phyloP scores from a whole-genome alignment of 176 grass and related monocot species.

The Echinochloa phyllopogon region DNA sequence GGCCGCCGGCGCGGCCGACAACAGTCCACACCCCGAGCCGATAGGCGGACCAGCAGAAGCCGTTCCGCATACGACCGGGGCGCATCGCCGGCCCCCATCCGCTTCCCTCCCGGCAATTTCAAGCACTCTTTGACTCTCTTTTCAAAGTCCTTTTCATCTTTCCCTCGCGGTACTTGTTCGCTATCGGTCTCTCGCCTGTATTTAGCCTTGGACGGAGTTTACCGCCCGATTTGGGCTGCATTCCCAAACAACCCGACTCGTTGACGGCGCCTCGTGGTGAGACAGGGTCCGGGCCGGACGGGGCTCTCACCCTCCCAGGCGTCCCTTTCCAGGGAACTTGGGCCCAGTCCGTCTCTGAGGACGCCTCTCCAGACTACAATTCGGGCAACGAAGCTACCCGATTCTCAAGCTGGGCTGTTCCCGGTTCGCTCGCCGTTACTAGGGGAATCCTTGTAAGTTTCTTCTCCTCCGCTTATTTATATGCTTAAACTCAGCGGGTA shows the following conservation, averaged over 20 bases:
- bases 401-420: slow-evolving; percentile 27
- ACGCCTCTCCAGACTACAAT: too few relatives aligned
- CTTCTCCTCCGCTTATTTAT: slow-evolving; percentile 41
- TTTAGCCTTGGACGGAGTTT: slow-evolving; percentile 66
- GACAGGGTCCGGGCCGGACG: slow-evolving; percentile 55
- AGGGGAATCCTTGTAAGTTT: slow-evolving; percentile 50
- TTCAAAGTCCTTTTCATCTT: slow-evolving; percentile 82
- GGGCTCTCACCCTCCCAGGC: slow-evolving; percentile 60
- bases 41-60: too few relatives aligned
- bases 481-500: too few relatives aligned
- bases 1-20: too few relatives aligned
- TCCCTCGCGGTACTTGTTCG: slow-evolving; percentile 79
- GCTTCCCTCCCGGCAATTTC: slow-evolving; percentile 75
- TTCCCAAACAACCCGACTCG: slow-evolving; percentile 70
- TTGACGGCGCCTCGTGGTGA: slow-evolving; percentile 56
- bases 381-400: not conserved
- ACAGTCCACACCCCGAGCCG: too few relatives aligned
- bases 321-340: slow-evolving; percentile 56
- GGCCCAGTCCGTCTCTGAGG: too few relatives aligned
- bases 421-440: slow-evolving; percentile 52
- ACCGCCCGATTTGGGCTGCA: slow-evolving; percentile 58
- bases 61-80: slow-evolving; percentile 41
- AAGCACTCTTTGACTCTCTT: slow-evolving; percentile 66
- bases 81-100: slow-evolving; percentile 55
- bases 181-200: slow-evolving; percentile 75